Evolutionary conservation across 2,329 filamentous ascomycete species (phyloP), one percentile per base, ranked within the genome.

Genomic region (Monosporascus sp.): DNA sequence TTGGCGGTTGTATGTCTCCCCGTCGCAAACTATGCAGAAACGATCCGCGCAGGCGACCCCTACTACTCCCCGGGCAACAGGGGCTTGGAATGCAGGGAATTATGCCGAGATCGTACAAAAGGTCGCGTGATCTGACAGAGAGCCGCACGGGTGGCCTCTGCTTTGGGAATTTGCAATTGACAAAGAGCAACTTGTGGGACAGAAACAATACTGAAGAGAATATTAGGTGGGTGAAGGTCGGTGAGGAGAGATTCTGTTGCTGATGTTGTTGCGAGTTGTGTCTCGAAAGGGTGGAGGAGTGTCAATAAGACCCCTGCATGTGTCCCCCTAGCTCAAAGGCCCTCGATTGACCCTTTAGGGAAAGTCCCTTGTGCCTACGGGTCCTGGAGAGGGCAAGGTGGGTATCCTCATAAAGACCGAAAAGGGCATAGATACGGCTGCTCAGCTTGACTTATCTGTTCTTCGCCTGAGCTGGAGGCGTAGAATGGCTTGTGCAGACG

Each of bases 201-300:
- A 53, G 59, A 66, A 63, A 61, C 62, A 60, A 64, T 62, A 60
- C 61, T 62, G 53, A 62, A 62, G 55, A 55, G 53, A 53, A 60
- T 58, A 59, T 59, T 57, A 53, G 52, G 58, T 57, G 56, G 54
- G 57, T 59, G 61, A 61, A 66, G 64, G 63, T 61, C 63, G 63
- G 63, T 64, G 60, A 64, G 57, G 59, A 62, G 61, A 54, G 56
- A 59, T 64, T 41, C 57, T 64, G 43, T 18, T 27, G 24, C 43
- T 27, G 43, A 58, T 64, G 65, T 59, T 70, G 70, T 71, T 69
- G 69, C 71, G 68, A 66, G 62, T 68, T 64, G 65, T 68, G 71
- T 74, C 67, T 74, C 69, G 66, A 68, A 61, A 65, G 54, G 58
- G 59, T 62, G 64, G 64, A 62, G 22, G 56, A 64, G 58, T 62